A percentile compares a stretch with the other conserved stretches of the same genome.
phyloP scores from a whole-genome alignment of 306 rosid species.

The Cajanus cajan region DNA sequence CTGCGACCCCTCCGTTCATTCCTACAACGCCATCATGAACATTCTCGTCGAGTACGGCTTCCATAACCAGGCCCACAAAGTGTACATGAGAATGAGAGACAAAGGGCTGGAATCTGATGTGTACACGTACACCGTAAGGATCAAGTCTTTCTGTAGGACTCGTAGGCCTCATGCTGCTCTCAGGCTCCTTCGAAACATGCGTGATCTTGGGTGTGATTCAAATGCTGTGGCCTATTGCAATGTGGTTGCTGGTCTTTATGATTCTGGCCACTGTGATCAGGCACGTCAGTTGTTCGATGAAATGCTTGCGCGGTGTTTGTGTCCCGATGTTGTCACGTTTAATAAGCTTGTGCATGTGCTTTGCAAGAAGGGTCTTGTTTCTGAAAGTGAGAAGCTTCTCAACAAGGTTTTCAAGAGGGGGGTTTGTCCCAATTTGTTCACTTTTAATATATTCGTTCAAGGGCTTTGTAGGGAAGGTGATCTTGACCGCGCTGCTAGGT shows the following conservation, averaged over 20 bases:
- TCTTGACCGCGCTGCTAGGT: conserved; percentile 50
- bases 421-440: conserved; percentile 69
- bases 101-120: conserved; percentile 69
- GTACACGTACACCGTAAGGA: conserved; percentile 73
- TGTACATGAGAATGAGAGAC: conserved; percentile 75
- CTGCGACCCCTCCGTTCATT: conserved; percentile 72
- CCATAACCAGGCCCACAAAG: conserved; percentile 74
- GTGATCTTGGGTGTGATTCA: conserved; percentile 57
- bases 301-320: conserved; percentile 59
- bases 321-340: conserved; percentile 64
- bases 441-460: conserved; percentile 74
- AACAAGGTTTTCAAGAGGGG: conserved; percentile 82
- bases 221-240: conserved; percentile 83
- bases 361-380: conserved; percentile 66
- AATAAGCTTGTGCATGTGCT: conserved; percentile 81
- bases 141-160: conserved; percentile 79
- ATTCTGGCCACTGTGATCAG: conserved; percentile 33
- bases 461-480: conserved; percentile 71
- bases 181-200: conserved; percentile 77
- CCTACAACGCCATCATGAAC: conserved; percentile 80
- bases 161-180: conserved; percentile 69
- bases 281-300: conserved; percentile 68
- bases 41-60: conserved; percentile 60
- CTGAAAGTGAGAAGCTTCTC: conserved; percentile 68
- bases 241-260: conserved; percentile 72